A percentile compares a stretch with the other conserved stretches of the same genome.
These are phyloP conservation scores for Lepidium didymum DNA, from an alignment of 345 rosid genomes.

Conservation along the genomic window DNA sequence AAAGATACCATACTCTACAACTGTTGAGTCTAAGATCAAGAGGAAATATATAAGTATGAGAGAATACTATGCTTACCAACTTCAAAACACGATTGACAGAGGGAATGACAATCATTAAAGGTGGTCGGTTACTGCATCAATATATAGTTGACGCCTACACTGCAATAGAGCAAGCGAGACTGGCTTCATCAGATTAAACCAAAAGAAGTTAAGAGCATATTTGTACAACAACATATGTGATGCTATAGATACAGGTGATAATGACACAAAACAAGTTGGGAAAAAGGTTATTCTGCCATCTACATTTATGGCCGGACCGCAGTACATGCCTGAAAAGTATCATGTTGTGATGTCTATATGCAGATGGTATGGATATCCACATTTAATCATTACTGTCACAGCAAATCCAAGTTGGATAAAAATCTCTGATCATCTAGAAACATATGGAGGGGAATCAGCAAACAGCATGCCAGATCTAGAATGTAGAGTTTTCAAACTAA, in stretches of 20 bases:
- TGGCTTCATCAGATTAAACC: background rate
- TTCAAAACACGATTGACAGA: background rate
- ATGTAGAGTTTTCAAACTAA: background rate
- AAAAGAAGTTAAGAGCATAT: background rate
- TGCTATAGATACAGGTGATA: background rate
- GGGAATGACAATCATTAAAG: background rate
- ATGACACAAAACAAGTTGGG: background rate
- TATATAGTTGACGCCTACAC: background rate
- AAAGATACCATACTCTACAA: background rate
- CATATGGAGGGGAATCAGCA: background rate
- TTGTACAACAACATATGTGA: background rate
- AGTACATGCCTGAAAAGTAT: background rate
- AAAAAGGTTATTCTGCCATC: background rate
- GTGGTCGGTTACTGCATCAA: background rate
- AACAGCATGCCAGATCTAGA: background rate
- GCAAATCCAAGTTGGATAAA: background rate
- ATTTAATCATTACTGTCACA: background rate
- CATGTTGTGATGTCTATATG: conserved; percentile 5
- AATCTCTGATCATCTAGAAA: background rate
- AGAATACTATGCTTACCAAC: background rate
- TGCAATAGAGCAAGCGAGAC: background rate
- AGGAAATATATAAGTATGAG: background rate
- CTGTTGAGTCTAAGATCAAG: background rate
- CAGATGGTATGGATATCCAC: background rate
- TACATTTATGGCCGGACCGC: background rate